A percentile compares a stretch with the other conserved stretches of the same genome.
These are phyloP conservation scores for Micromonas pusilla DNA, from an alignment of 139 green algal species.

Conservation along the genomic window DNA sequence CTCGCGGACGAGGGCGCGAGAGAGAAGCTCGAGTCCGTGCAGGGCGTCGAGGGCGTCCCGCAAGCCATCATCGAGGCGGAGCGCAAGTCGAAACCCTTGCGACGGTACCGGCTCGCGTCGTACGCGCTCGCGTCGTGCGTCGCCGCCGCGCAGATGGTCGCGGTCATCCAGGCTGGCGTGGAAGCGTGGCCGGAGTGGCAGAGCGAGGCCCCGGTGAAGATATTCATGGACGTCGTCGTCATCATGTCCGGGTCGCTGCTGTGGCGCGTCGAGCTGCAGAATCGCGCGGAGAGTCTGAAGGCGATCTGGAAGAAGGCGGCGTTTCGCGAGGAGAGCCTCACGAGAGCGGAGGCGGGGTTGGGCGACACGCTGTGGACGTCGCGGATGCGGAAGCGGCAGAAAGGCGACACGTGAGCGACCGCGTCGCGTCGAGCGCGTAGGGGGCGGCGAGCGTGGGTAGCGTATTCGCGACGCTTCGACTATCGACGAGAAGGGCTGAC, in stretches of 20 bases:
- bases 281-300: conserved; percentile 9
- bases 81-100: conserved; percentile 2
- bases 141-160: conserved; percentile 18
- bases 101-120: neutral
- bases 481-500: no score
- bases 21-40: conserved; percentile 15
- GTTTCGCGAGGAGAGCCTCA: conserved; percentile 2
- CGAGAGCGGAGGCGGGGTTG: conserved; percentile 12
- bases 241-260: conserved; percentile 6
- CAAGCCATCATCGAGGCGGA: conserved; percentile 26
- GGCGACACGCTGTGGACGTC: conserved; percentile 20
- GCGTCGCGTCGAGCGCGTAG: no score
- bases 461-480: no score
- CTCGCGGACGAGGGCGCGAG: neutral
- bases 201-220: neutral
- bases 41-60: conserved; percentile 18
- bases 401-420: no score
- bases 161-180: neutral
- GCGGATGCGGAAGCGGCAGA: conserved; percentile 9
- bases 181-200: neutral
- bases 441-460: no score
- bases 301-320: conserved; percentile 9
- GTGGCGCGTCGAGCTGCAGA: conserved; percentile 19
- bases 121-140: conserved; percentile 4
- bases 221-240: conserved; percentile 15